A percentile compares a stretch with the other conserved stretches of the same genome.
Evolutionary conservation across 23 red algal genomes (phyloP).

Genomic region (Gracilaria caudata): DNA sequence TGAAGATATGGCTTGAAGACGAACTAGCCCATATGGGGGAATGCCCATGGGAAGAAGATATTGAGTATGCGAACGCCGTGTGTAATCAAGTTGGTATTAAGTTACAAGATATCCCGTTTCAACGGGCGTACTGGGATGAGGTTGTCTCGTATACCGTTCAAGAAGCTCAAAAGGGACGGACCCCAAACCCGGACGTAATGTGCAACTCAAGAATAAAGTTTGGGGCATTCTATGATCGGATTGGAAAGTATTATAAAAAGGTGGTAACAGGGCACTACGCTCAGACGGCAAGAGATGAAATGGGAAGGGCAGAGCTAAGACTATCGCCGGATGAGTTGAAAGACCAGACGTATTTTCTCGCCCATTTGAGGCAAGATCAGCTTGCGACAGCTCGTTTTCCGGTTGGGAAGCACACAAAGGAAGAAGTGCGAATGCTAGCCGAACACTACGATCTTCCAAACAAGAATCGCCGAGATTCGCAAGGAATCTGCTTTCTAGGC

Average conservation of each 20-base stretch:
- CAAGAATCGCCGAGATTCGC: slow-evolving; percentile 79
- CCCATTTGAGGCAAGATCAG: slow-evolving; percentile 82
- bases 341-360: slow-evolving; percentile 99
- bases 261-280: slow-evolving; percentile 90
- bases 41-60: slow-evolving; percentile 99
- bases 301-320: slow-evolving; percentile 49
- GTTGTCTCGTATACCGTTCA: slow-evolving; percentile 88
- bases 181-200: slow-evolving; percentile 98
- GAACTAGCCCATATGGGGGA: slow-evolving; percentile 84
- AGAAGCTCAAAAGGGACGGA: slow-evolving; percentile 87
- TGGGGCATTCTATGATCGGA: slow-evolving; percentile 83
- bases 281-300: slow-evolving; percentile 13
- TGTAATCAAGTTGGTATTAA: slow-evolving; percentile 71
- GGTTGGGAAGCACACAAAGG: slow-evolving; percentile 76
- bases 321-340: slow-evolving; percentile 75
- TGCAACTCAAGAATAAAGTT: slow-evolving; percentile 98
- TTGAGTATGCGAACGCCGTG: slow-evolving; percentile 79
- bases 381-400: slow-evolving; percentile 80
- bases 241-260: slow-evolving; percentile 60
- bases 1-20: slow-evolving; percentile 98
- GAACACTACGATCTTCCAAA: slow-evolving; percentile 83
- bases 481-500: slow-evolving; percentile 98
- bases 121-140: slow-evolving; percentile 90
- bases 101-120: slow-evolving; percentile 73
- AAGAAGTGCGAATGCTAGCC: slow-evolving; percentile 69